Percentiles rank a stretch among this genome's conserved stretches.
phyloP scores from a whole-genome alignment of 108 stramenopile species.

The Cyclostephanos tholiformis region DNA sequence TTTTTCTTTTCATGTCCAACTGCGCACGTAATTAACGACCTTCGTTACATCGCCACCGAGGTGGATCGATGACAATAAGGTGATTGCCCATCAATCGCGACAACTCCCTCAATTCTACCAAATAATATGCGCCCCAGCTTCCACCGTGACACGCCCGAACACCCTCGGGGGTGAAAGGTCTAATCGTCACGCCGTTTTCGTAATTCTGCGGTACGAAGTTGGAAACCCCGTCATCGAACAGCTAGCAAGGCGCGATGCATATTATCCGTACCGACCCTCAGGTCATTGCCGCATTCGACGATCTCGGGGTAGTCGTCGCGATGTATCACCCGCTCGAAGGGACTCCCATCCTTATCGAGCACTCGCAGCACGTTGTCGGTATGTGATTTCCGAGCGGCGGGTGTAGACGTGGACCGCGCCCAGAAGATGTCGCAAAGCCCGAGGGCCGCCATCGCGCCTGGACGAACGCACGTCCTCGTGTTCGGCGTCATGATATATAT shows the following conservation, averaged over 20 bases:
- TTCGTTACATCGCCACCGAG: conserved; percentile 43
- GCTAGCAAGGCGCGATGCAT: conserved; percentile 35
- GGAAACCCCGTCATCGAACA: conserved; percentile 43
- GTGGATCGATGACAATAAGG: conserved; percentile 35
- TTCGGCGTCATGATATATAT: conserved; percentile 39
- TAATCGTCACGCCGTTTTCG: conserved; percentile 43
- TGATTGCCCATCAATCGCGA: conserved; percentile 38
- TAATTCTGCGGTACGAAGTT: conserved; percentile 46
- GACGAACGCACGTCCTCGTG: conserved; percentile 52
- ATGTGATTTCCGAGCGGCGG: conserved; percentile 44
- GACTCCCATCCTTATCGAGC: conserved; percentile 25
- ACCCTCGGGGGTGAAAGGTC: conserved; percentile 23
- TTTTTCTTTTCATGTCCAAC: conserved; percentile 5
- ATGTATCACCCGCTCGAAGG: conserved; percentile 43
- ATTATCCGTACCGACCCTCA: conserved; percentile 32
- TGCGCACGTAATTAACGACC: conserved; percentile 33
- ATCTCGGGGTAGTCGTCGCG: conserved; percentile 36
- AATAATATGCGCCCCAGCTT: conserved; percentile 22
- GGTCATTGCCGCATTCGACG: conserved; percentile 47
- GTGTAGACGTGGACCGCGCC: conserved; percentile 44
- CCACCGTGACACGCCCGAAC: conserved; percentile 21
- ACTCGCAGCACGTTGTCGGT: conserved; percentile 41
- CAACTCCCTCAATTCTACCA: conserved; percentile 40
- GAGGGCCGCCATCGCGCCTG: conserved; percentile 35
- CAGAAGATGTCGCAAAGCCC: conserved; percentile 24